Base-by-base conservation (phyloP, 345 rosid species). In the Populus pruinosa region DNA sequence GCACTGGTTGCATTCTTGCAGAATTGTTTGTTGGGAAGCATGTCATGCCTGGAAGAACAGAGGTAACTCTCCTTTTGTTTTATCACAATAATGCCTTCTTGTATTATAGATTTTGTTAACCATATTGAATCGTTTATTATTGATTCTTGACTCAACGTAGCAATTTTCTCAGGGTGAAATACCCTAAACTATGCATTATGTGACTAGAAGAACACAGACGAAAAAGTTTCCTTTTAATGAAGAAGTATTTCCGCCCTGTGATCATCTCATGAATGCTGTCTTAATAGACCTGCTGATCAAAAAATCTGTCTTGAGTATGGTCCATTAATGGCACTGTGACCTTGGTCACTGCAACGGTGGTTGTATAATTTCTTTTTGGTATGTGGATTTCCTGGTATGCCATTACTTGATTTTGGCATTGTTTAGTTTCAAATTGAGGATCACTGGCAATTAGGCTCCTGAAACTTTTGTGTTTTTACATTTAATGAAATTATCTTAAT, bases 11-110 rank as follows among this genome's bases (percentile, higher is more conserved):
- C 74, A 87, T 90, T 73, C 82, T 90, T 62, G 94, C 92, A 8
- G 94, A 90, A 74, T 82, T 90, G 71, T 89, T 89, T 78, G 70
- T 69, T n/a, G 92, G 92, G 74, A 90, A 89, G 86, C 91, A 90
- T 69, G 89, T 90, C 61, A 85, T 90, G 92, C 89, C 92, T 1
- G 92, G 94, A 63, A 84, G 94, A 86, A 90, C 94, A 21, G 94
- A 90, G 89, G 91, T 88, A 68, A 75, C 23, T 56, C 35, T n/a
- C 64, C n/a, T 56, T 56, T 23, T 56, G 3, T 56, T 3, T 56
- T 8, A 9, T n/a, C 10, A 14, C 25, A 56, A n/a, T 56, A 56
- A n/a, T n/a, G 63, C 63, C 29, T 56, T 56, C 12, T 1, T 56
- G 25, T 56, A 56, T 23, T 56, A 4, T 56, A 21, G 11, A 56